Evolutionary conservation across 768 basidiomycete genomes (phyloP), one percentile per base, ranked within the genome.

Genomic region (Lyophyllum shimeji): DNA sequence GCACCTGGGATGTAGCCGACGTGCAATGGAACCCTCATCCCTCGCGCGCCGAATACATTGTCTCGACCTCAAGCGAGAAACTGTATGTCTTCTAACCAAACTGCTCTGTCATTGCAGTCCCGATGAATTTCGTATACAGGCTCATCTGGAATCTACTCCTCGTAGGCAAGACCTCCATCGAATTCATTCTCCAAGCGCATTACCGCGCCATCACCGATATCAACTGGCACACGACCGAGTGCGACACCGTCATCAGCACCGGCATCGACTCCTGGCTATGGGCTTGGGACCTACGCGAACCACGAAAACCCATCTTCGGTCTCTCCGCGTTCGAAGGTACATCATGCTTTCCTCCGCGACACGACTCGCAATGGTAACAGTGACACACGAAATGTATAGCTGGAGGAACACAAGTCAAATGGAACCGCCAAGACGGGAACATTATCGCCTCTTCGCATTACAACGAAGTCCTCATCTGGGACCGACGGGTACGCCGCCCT

Each of bases 161-260:
- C 42, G 70, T 78, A 15, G 85, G 85, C 15, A 88, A 89, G 63
- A 89, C 87, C 1, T 87, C 89, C 1, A 93, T 99, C 31, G 81
- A 94, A 61, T 85, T 90, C 57, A 86, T 93, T 29, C 78, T 98
- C 4, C 87, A 88, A 57, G 89, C 91, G 1, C 97, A 99, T 66
- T 92, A 93, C 59, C 86, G 96, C 44, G 94, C 95, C 4, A 95
- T 99, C 52, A 98, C 97, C 2, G 97, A 99, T 66, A 93, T 98
- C 66, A 98, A 99, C 67, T 99, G 96, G 96, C 92, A 94, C 64
- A 88, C 89, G 0, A 81, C 82, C 3, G 87, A 95, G 63, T 89
- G 90, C 4, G 86, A 97, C 55, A 76, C 86, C 12, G 90, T 98
- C 17, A 88, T 90, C 1, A 96, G 95, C 46, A 93, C 89, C 0